A percentile compares a stretch with the other conserved stretches of the same genome.
Conservation (phyloP, 768 basidiomycete species). For the Sistotremastrum niveocremeum region DNA sequence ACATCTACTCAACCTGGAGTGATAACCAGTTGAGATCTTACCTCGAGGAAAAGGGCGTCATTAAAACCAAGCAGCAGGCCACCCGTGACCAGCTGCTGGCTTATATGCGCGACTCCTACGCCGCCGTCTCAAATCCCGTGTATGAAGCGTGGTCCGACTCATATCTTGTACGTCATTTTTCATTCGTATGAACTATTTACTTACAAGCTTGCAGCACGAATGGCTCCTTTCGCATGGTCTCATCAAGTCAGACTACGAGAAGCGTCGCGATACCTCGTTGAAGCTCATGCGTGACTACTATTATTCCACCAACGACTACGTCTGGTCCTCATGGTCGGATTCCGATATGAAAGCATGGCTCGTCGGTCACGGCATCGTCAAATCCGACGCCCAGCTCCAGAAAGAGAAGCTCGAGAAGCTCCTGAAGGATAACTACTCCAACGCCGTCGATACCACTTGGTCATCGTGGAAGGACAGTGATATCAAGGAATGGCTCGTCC, state of each 20-base stretch:
- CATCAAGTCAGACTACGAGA: slow-evolving; percentile 48
- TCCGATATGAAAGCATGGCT: slow-evolving; percentile 70
- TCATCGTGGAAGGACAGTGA: slow-evolving; percentile 61
- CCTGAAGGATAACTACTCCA: slow-evolving; percentile 60
- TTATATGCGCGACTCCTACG: slow-evolving; percentile 59
- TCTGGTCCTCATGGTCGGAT: slow-evolving; percentile 65
- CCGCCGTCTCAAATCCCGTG: slow-evolving; percentile 42
- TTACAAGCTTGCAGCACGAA: slow-evolving; percentile 34
- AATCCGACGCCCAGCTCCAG: slow-evolving; percentile 48
- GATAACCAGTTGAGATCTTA: slow-evolving; percentile 60
- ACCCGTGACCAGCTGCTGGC: slow-evolving; percentile 54
- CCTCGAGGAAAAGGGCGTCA: slow-evolving; percentile 60
- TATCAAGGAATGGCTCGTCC: slow-evolving; percentile 58
- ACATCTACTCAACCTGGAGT: slow-evolving; percentile 82
- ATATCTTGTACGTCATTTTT: slow-evolving; percentile 43
- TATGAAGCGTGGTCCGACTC: slow-evolving; percentile 84
- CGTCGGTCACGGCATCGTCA: slow-evolving; percentile 56
- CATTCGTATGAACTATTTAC: neutral
- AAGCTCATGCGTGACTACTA: slow-evolving; percentile 69
- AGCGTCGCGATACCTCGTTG: slow-evolving; percentile 43
- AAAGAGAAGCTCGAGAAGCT: slow-evolving; percentile 71
- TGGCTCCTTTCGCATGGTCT: slow-evolving; percentile 79
- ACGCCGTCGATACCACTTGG: slow-evolving; percentile 47
- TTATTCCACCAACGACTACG: slow-evolving; percentile 40
- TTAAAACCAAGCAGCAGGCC: slow-evolving; percentile 48